A percentile compares a stretch with the other conserved stretches of the same genome.
Conservation (phyloP, 2,329 filamentous ascomycete genomes). For the Beauveria asiatica region DNA sequence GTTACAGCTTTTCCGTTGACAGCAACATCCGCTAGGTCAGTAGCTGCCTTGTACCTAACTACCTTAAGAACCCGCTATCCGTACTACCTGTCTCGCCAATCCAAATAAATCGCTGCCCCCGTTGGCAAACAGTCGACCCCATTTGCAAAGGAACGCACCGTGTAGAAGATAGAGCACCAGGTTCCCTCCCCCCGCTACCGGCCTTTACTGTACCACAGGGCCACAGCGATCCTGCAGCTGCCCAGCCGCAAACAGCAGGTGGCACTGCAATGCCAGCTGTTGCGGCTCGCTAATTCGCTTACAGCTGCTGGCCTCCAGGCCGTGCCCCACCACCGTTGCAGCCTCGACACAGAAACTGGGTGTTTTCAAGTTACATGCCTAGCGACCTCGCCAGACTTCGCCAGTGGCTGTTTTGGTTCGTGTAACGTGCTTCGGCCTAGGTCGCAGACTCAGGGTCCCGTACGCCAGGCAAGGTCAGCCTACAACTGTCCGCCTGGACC, state of each 20-base stretch:
- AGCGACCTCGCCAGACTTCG: neutral
- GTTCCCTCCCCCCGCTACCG: neutral
- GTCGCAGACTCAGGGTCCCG: neutral
- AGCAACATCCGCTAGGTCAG: too few relatives aligned
- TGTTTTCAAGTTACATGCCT: neutral
- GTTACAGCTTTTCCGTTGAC: too few relatives aligned
- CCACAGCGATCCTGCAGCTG: neutral
- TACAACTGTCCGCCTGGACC: too few relatives aligned
- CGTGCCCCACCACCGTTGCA: neutral
- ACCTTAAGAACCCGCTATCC: neutral
- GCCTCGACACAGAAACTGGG: neutral
- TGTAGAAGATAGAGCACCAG: neutral
- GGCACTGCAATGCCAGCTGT: neutral
- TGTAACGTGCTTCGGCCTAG: neutral
- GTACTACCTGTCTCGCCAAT: neutral
- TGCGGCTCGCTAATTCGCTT: neutral
- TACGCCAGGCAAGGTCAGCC: too few relatives aligned
- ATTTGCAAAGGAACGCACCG: neutral
- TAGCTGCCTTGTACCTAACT: neutral
- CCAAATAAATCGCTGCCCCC: neutral
- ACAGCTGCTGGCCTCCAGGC: neutral
- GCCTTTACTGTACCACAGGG: neutral
- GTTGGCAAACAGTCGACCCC: neutral
- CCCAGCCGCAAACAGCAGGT: slow-evolving; percentile 6
- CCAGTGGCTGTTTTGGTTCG: neutral